Base-by-base conservation (phyloP, 371 early-diverging fungal species). In the Umbelopsis sp. region DNA sequence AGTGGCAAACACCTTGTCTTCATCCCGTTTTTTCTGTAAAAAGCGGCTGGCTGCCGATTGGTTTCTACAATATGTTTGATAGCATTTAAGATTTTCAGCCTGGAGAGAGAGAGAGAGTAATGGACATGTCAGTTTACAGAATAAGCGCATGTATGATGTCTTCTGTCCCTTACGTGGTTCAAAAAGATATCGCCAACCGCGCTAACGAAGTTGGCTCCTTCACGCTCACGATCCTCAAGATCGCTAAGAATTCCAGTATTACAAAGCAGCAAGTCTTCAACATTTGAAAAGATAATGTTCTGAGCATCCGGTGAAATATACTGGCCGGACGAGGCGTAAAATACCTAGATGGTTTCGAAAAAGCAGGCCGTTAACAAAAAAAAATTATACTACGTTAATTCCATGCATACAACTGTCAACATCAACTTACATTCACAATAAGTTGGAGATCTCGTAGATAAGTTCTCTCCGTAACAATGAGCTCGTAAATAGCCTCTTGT, bases 401-500 rank as follows among this genome's bases (percentile, higher is more conserved):
- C 22, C 44, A n/a, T 3, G 44, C 63, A 12, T 7, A 25, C 37
- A 35, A 57, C 24, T 45, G 10, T 4, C 38, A 38, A 38, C 38
- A 38, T 38, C 38, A 7, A 38, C 77, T 72, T 77, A 93, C 90
- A 74, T 94, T 89, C 8, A 91, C 76, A 46, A 97, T 87, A 74
- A 94, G 78, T 70, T 93, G 91, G 69, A 97, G 80, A 75, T 95
- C 93, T 1, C 87, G 81, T 16, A 95, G 81, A 75, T 96, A 97
- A 1, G 85, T 82, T 65, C 87, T 87, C 75, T 97, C 97, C 2
- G 96, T 96, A 32, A 85, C 75, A 32, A 96, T 90, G 44, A 97
- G 76, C 76, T 97, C 97, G 73, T 86, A 92, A 65, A 97, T 92
- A 3, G 94, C 93, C 65, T 95, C 96, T 72, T 95, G 94, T 48